Conservation (phyloP, 1,284 basidiomycete species). For the Leccinum huronense region DNA sequence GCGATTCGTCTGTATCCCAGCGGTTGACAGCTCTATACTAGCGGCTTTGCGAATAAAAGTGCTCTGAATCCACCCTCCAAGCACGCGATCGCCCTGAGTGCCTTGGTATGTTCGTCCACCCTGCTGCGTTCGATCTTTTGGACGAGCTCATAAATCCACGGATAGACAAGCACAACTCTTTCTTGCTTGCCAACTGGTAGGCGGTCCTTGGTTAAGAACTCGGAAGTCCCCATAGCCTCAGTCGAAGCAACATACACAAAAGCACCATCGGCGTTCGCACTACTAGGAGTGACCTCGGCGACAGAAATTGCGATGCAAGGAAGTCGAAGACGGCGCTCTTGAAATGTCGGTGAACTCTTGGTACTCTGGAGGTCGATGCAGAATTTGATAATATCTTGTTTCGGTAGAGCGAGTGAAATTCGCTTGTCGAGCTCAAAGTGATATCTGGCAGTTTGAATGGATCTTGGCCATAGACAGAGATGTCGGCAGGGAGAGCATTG, state of each 20-base stretch:
- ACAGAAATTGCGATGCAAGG: slow-evolving; percentile 18
- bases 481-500: slow-evolving; percentile 12
- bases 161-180: slow-evolving; percentile 12
- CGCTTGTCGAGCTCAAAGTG: background rate
- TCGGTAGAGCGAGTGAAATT: background rate
- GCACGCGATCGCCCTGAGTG: background rate
- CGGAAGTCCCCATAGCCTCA: slow-evolving; percentile 7
- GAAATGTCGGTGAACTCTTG: slow-evolving; percentile 2
- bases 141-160: slow-evolving; percentile 18
- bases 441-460: slow-evolving; percentile 1
- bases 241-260: background rate
- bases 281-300: background rate
- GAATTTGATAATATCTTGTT: no score
- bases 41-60: background rate
- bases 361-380: background rate
- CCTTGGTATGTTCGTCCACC: background rate
- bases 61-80: background rate
- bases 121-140: background rate
- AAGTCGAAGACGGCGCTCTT: slow-evolving; percentile 10
- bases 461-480: slow-evolving; percentile 12
- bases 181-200: background rate
- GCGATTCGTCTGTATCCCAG: background rate
- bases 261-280: background rate
- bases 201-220: background rate
- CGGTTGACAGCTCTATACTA: background rate